phyloP scores from a whole-genome alignment of 345 rosid genomes.

The Ceriops tagal region DNA sequence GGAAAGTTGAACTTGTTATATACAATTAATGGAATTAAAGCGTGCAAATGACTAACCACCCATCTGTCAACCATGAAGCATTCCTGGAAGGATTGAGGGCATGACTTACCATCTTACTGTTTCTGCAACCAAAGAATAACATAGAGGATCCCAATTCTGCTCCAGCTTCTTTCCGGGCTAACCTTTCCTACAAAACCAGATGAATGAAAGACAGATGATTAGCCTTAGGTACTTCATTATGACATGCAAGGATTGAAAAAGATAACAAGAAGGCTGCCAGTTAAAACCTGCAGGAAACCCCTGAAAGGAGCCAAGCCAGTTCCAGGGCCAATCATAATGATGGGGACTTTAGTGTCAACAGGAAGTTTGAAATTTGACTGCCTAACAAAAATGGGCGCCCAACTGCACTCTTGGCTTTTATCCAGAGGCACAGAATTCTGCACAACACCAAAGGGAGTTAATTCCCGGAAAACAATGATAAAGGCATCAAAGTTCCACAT shows the following conservation, averaged over 20 bases:
- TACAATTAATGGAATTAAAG: neutral
- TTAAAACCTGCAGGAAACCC: slow-evolving; percentile 85
- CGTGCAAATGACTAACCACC: neutral
- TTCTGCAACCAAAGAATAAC: slow-evolving; percentile 94
- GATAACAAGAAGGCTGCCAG: neutral
- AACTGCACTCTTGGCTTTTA: slow-evolving; percentile 64
- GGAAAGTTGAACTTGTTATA: neutral
- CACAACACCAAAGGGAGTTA: neutral
- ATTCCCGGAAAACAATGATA: neutral
- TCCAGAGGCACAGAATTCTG: slow-evolving; percentile 70
- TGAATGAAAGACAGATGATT: neutral
- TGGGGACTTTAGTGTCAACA: slow-evolving; percentile 62
- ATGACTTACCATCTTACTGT: slow-evolving; percentile 60
- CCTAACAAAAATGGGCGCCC: slow-evolving; percentile 81
- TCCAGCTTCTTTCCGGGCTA: slow-evolving; percentile 68
- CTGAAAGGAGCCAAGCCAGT: slow-evolving; percentile 98
- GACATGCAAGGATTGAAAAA: neutral
- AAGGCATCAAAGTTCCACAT: too few species aligned
- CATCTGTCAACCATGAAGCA: slow-evolving; percentile 1
- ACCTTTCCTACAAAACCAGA: slow-evolving; percentile 59
- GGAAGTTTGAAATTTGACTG: slow-evolving; percentile 97
- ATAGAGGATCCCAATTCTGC: slow-evolving; percentile 72
- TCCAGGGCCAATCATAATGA: slow-evolving; percentile 96
- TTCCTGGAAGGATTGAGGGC: slow-evolving; percentile 1
- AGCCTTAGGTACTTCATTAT: slow-evolving; percentile 1